Conservation (phyloP, 441 rosid species). For the Eruca vesicaria region DNA sequence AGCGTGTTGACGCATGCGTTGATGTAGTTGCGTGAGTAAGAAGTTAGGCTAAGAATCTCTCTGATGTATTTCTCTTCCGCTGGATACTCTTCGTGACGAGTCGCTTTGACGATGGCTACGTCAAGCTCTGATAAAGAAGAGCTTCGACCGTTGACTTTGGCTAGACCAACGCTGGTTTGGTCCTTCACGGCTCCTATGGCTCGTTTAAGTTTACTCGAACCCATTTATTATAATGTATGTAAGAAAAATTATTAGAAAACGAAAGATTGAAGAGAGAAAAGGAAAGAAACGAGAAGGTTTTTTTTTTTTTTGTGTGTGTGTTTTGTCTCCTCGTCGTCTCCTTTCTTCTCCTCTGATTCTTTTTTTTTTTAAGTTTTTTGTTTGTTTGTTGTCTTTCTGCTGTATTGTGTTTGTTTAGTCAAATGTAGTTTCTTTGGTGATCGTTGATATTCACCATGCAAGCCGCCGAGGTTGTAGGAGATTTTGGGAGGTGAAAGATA, state of each 20-base stretch:
- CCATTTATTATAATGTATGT: constrained; percentile 32
- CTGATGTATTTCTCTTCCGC: constrained; percentile 72
- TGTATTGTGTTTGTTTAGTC: constrained; percentile 9
- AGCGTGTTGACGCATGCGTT: constrained; percentile 56
- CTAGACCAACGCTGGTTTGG: constrained; percentile 82
- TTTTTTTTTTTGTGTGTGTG: background rate
- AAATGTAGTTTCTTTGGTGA: constrained; percentile 21
- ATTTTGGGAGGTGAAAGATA: background rate
- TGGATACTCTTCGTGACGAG: constrained; percentile 77
- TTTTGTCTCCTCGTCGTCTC: constrained; percentile 30
- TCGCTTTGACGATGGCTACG: constrained; percentile 82
- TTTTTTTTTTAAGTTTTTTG: background rate
- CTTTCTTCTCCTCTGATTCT: constrained; percentile 30
- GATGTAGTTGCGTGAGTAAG: constrained; percentile 59
- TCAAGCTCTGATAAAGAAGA: constrained; percentile 69
- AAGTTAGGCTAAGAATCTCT: constrained; percentile 72
- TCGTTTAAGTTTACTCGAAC: constrained; percentile 58
- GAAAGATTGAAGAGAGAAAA: constrained; percentile 29
- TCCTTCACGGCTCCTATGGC: constrained; percentile 89
- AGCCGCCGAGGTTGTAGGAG: constrained; percentile 26
- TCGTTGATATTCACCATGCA: constrained; percentile 24
- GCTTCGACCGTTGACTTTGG: constrained; percentile 67
- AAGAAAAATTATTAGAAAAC: background rate
- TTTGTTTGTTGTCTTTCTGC: constrained; percentile 1
- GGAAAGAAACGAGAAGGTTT: constrained; percentile 27